Evolutionary conservation across 768 basidiomycete genomes (phyloP).

Genomic region (Mycena crocata): DNA sequence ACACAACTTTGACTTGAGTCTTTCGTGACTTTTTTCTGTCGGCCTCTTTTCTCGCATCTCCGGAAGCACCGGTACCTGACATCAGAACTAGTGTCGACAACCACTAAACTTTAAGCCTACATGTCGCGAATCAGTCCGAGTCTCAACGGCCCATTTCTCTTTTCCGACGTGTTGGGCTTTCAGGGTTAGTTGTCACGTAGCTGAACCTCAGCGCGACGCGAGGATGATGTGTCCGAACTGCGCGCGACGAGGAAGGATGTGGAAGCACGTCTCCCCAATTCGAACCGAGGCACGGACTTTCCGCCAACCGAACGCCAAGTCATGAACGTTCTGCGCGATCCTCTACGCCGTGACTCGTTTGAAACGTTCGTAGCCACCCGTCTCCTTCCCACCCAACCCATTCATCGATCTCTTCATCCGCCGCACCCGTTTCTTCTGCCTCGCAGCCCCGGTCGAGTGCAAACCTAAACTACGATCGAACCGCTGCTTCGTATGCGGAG

Average conservation of each 20-base stretch:
- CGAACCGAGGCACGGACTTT: slow-evolving; percentile 3
- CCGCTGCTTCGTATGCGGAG: slow-evolving; percentile 27
- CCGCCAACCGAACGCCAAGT: not conserved
- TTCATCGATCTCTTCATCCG: not conserved
- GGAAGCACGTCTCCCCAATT: not conserved
- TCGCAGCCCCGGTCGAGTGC: not conserved
- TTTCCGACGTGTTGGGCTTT: too few relatives aligned
- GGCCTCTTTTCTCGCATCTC: too few relatives aligned
- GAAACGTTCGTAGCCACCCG: not conserved
- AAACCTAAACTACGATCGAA: not conserved
- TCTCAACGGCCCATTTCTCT: too few relatives aligned
- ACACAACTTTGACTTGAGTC: too few relatives aligned
- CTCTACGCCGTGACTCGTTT: not conserved
- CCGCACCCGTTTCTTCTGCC: not conserved
- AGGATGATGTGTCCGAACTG: not conserved
- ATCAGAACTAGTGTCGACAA: too few relatives aligned
- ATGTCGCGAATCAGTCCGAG: too few relatives aligned
- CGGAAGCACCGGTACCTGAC: too few relatives aligned
- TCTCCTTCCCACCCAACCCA: not conserved
- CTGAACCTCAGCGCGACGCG: not conserved
- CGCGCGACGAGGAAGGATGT: not conserved
- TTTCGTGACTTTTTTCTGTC: too few relatives aligned
- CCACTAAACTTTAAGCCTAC: too few relatives aligned
- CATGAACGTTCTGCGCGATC: not conserved
- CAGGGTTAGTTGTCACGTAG: not conserved